Base-by-base conservation (phyloP, 495 filamentous ascomycete species). In the Aspergillus heteromorphus region DNA sequence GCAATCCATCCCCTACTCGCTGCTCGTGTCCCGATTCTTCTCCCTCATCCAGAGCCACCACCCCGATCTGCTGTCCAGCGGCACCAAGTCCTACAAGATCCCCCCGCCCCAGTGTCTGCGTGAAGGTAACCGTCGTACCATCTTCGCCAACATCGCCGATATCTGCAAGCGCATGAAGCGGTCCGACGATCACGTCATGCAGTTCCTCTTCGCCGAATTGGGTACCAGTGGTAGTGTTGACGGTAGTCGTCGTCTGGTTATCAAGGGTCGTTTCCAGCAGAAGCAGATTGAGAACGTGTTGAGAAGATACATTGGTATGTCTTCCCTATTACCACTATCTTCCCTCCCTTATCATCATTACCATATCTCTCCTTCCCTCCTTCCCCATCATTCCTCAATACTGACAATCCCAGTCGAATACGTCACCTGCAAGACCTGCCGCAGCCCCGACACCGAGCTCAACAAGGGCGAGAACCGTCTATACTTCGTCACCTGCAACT, bases 61-160 rank as follows among this genome's bases (percentile, higher is more conserved):
- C 78, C 93, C 93, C 61, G 93, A 97, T 64, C 84, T 97, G 52
- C 83, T 91, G 14, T 87, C 87, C 17, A 85, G 83, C 71, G 93
- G 92, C 48, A 82, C 86, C 56, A 89, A 88, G 75, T 92, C 87
- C 65, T 98, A 98, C 80, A 97, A 97, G 81, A 98, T 98, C 63
- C 95, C 93, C 16, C 93, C 93, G 11, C 93, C 93, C n/a, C 95
- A 98, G 77, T 96, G 92, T 74, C 80, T 97, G 43, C 91, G 95
- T 75, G 95, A 98, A 89, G 93, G 93, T 69, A 97, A 97, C 83
- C 96, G 96, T 83, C 96, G 96, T 87, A 97, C 93, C 49, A 95
- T 97, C 64, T 98, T 97, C 68, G 93, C 93, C 73, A 98, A 98
- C 77, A 91, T 98, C 63, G 80, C 87, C 54, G 90, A 95, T 67